Evolutionary conservation across 176 grass and related monocot genomes (phyloP), one percentile per base, ranked within the genome.

Genomic region (Aegilops tauschii): DNA sequence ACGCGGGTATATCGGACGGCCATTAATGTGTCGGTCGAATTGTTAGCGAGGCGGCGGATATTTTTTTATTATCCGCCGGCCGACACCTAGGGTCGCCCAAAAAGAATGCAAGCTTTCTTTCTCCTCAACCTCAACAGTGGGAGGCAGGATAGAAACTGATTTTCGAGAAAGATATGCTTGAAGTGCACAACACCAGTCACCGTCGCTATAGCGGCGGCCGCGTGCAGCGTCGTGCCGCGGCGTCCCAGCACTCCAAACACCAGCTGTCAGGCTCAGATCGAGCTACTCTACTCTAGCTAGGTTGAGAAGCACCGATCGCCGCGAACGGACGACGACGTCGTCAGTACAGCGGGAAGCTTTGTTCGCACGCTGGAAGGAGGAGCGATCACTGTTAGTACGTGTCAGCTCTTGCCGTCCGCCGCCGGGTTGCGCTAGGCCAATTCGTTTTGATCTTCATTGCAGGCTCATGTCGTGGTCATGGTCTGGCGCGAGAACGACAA

Each of bases 211-310:
- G 14, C 16, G 5, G 50, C 50, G 16, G 50, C 14, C 49, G 49
- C 14, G 49, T 4, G 12, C 86, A n/a, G 5, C 27, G 49, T 20
- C 86, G 80, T 49, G 73, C 29, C 86, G 80, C 64, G 73, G 64
- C 80, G 64, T 83, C 80, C 37, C 80, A 68, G 8, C 61, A 4
- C 13, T 6, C 9, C 36, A 66, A 10, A 49, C 62, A 77, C 63
- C 49, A 25, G 10, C 8, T 39, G 58, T 4, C 23, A 6, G 20
- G 50, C 14, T n/a, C 36, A 62, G 77, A 25, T 73, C 18, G 37
- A 27, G 35, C 50, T 18, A 54, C 49, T 54, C n/a, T 80, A 36
- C 6, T 36, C 35, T 36, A 65, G 64, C 62, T 28, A 54, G 50
- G 20, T 36, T 36, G 31, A 61, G 50, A 35, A 21, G 49, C 4